Evolutionary conservation across 352 stramenopile genomes (phyloP).

Genomic region (Pythium aristosporum): DNA sequence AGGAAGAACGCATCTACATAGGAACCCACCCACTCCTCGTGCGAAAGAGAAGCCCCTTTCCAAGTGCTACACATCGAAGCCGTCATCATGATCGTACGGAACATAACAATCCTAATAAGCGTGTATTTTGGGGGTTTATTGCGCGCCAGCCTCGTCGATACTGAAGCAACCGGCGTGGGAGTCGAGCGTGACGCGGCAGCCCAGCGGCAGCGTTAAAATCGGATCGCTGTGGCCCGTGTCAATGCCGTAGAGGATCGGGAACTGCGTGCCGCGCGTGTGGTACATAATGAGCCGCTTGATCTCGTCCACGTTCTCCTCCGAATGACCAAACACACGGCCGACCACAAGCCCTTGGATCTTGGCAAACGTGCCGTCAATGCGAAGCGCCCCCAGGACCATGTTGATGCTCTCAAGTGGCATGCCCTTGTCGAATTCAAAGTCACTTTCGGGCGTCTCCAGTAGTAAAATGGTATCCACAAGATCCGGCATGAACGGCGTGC

Average conservation of each 20-base stretch:
- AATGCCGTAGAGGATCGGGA: slow-evolving; percentile 59
- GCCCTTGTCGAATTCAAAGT: slow-evolving; percentile 41
- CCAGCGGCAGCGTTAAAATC: slow-evolving; percentile 47
- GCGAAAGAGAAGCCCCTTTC: too few relatives aligned
- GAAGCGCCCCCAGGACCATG: slow-evolving; percentile 42
- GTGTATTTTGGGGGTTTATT: neutral
- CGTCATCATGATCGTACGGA: too few relatives aligned
- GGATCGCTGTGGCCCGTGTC: slow-evolving; percentile 60
- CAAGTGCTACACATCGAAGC: too few relatives aligned
- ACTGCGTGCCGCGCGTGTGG: slow-evolving; percentile 45
- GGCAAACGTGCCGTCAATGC: slow-evolving; percentile 46
- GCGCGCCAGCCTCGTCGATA: neutral
- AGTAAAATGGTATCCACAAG: slow-evolving; percentile 45
- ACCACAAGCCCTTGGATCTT: slow-evolving; percentile 50
- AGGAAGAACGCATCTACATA: too few relatives aligned
- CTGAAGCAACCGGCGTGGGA: neutral
- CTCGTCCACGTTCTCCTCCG: slow-evolving; percentile 36
- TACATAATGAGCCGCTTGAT: slow-evolving; percentile 46
- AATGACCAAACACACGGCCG: slow-evolving; percentile 46
- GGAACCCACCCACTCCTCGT: too few relatives aligned
- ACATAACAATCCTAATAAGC: too few relatives aligned
- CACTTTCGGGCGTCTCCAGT: slow-evolving; percentile 49
- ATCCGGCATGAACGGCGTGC: slow-evolving; percentile 46
- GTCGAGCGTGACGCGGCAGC: slow-evolving; percentile 19
- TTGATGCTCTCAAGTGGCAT: slow-evolving; percentile 56